A percentile compares a stretch with the other conserved stretches of the same genome.
Conservation (phyloP, 2,329 filamentous ascomycete species). For the Hortaea sp. region DNA sequence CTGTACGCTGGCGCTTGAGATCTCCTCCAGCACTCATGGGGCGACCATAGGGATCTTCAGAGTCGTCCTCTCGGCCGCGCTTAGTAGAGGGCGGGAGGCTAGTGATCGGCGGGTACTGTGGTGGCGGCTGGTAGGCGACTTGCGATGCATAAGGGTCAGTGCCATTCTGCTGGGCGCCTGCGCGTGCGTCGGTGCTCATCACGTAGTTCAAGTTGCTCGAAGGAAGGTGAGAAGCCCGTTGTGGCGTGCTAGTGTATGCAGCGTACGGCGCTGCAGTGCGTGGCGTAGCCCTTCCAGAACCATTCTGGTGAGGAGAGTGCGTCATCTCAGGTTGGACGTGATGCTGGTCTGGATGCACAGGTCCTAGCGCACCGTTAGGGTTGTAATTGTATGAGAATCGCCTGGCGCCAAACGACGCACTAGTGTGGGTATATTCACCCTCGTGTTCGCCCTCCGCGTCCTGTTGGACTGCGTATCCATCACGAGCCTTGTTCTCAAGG, state of each 20-base stretch:
- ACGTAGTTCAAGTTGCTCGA: slow-evolving; percentile 82
- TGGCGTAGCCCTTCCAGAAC: slow-evolving; percentile 75
- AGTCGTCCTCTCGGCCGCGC: slow-evolving; percentile 55
- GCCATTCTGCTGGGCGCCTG: slow-evolving; percentile 43
- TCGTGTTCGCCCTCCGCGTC: slow-evolving; percentile 34
- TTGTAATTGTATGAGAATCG: slow-evolving; percentile 70
- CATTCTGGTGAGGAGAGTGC: slow-evolving; percentile 71
- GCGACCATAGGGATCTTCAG: slow-evolving; percentile 55
- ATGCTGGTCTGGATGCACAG: slow-evolving; percentile 59
- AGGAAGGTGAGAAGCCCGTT: slow-evolving; percentile 53
- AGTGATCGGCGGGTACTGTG: slow-evolving; percentile 51
- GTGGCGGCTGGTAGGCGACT: slow-evolving; percentile 50
- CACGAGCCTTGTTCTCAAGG: slow-evolving; percentile 52
- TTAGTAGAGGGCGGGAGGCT: slow-evolving; percentile 46
- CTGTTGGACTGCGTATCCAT: slow-evolving; percentile 46
- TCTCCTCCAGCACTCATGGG: slow-evolving; percentile 52
- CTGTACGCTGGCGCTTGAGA: slow-evolving; percentile 70
- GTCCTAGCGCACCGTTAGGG: slow-evolving; percentile 49
- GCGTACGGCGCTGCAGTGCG: slow-evolving; percentile 67
- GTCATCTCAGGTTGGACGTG: slow-evolving; percentile 77
- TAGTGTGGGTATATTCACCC: slow-evolving; percentile 77
- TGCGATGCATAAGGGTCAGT: slow-evolving; percentile 54
- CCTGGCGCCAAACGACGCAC: slow-evolving; percentile 58
- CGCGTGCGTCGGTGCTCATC: slow-evolving; percentile 58
- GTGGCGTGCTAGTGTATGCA: slow-evolving; percentile 66